These are phyloP conservation scores for Calonectria hawksworthii DNA, from an alignment of 2,329 filamentous ascomycete species.

Conservation along the genomic window DNA sequence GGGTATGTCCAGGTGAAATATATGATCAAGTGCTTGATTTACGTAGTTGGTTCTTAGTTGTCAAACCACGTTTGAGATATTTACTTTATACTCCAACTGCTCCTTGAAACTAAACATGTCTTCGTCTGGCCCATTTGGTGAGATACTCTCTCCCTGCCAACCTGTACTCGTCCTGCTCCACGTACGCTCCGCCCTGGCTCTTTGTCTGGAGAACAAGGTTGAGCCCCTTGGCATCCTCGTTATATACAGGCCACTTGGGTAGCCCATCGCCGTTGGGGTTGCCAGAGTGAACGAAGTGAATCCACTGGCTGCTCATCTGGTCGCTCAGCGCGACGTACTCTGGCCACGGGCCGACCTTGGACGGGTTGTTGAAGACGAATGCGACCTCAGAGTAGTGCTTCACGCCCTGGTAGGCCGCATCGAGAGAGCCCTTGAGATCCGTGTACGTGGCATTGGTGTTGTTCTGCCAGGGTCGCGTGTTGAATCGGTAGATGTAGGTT, in stretches of 20 bases:
- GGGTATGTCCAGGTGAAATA: too few species aligned
- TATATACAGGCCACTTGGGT: neutral
- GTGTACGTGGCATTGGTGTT: neutral
- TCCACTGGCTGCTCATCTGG: slow-evolving; percentile 8
- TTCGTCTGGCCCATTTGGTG: neutral
- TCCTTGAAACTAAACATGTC: neutral
- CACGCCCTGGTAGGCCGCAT: neutral
- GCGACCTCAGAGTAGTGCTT: slow-evolving; percentile 3
- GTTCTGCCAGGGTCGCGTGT: neutral
- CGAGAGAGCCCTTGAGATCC: neutral
- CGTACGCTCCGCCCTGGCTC: neutral
- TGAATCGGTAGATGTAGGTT: neutral
- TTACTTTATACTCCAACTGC: neutral
- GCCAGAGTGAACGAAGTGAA: neutral
- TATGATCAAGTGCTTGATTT: neutral
- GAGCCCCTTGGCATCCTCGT: neutral
- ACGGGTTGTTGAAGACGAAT: neutral
- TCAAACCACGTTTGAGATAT: neutral
- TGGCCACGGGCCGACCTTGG: neutral
- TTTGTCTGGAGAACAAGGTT: neutral
- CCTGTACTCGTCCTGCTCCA: slow-evolving; percentile 1
- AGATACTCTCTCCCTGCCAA: neutral
- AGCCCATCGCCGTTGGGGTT: neutral
- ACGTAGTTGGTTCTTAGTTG: neutral
- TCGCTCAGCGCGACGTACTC: neutral